Conservation (phyloP, 1,284 basidiomycete species). For the Tilletia walkeri region DNA sequence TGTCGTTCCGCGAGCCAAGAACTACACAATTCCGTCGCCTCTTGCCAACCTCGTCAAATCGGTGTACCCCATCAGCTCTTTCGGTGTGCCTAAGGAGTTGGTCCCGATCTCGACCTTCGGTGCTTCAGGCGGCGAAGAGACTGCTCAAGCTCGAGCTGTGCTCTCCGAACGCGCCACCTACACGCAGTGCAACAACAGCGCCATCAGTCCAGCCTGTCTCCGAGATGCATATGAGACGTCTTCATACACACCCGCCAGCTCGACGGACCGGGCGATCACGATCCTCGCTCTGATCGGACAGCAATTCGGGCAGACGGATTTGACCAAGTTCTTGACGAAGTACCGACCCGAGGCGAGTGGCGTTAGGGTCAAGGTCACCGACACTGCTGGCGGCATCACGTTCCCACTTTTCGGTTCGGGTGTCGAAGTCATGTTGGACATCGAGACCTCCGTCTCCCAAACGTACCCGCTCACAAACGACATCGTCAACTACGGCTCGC, state of each 20-base stretch:
- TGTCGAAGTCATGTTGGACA: slow-evolving; percentile 17
- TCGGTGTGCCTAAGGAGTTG: slow-evolving; percentile 3
- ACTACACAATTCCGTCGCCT: slow-evolving; percentile 19
- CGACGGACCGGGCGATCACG: slow-evolving; percentile 5
- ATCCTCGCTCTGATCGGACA: slow-evolving; percentile 19
- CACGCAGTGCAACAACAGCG: slow-evolving; percentile 15
- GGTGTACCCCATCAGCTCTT: slow-evolving; percentile 16
- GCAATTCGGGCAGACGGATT: slow-evolving; percentile 6
- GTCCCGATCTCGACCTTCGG: slow-evolving; percentile 3
- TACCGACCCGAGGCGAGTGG: slow-evolving; percentile 15
- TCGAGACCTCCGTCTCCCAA: slow-evolving; percentile 18
- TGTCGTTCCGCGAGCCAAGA: slow-evolving; percentile 18
- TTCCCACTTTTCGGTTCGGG: background rate
- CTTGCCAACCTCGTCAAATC: slow-evolving; percentile 11
- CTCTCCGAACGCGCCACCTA: background rate
- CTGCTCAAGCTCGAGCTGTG: background rate
- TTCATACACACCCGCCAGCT: slow-evolving; percentile 12
- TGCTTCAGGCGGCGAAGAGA: background rate
- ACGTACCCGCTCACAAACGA: slow-evolving; percentile 19
- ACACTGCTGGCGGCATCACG: slow-evolving; percentile 13
- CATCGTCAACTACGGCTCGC: slow-evolving; percentile 16
- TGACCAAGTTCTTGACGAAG: slow-evolving; percentile 17
- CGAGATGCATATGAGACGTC: slow-evolving; percentile 19
- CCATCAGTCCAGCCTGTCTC: slow-evolving; percentile 13
- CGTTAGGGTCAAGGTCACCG: slow-evolving; percentile 12